Conservation (phyloP, 148 eudicot species). For the Camellia lanceoleosa region DNA sequence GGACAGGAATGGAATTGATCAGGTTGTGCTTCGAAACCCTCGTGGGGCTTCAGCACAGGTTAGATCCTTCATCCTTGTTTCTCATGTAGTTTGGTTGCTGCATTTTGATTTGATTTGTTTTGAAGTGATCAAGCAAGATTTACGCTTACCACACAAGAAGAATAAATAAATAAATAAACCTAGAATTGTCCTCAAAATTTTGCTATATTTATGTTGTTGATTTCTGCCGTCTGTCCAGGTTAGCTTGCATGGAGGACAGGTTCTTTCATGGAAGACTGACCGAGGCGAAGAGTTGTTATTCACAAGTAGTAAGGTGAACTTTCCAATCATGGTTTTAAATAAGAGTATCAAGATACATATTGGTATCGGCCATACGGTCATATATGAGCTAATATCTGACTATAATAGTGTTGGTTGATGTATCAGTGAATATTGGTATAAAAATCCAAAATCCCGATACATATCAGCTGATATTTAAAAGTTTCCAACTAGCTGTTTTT, state of each 20-base stretch:
- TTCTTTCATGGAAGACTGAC: constrained; percentile 87
- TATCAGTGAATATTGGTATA: too few relatives aligned
- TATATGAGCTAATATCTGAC: too few relatives aligned
- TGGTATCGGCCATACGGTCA: too few relatives aligned
- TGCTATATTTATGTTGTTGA: constrained; percentile 3
- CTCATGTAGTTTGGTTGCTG: not conserved
- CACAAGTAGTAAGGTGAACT: constrained; percentile 73
- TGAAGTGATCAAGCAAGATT: not conserved
- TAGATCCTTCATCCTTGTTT: constrained; percentile 13
- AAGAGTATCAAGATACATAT: too few relatives aligned
- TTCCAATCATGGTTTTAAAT: not conserved
- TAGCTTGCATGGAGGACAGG: constrained; percentile 92
- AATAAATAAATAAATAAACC: not conserved
- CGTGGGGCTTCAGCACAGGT: constrained; percentile 65
- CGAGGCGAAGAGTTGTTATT: constrained; percentile 82
- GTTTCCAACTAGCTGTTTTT: not conserved
- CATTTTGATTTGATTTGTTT: not conserved
- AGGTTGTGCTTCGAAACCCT: constrained; percentile 47
- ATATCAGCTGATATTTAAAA: too few relatives aligned
- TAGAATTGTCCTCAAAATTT: not conserved
- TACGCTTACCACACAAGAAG: not conserved
- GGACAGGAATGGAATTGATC: constrained; percentile 52
- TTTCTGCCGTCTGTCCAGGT: constrained; percentile 41
- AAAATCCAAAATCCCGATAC: too few relatives aligned
- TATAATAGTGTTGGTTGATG: too few relatives aligned